Base-by-base conservation (phyloP, 225 moss, liverwort and hornwort species). In the Neckera pumila region DNA sequence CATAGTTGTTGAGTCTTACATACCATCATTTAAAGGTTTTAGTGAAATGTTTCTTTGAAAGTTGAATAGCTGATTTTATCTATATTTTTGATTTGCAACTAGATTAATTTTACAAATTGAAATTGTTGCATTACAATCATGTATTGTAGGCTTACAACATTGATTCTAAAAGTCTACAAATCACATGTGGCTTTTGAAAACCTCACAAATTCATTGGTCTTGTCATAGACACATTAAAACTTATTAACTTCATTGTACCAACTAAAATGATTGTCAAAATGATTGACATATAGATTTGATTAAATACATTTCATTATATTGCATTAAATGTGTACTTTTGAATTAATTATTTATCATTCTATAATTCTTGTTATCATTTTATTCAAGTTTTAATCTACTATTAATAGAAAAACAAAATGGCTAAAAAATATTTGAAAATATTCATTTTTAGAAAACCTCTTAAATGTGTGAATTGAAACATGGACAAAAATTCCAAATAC, bases 341-440 rank as follows among this genome's bases (percentile, higher is more conserved):
- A 56, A 56, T 2, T 6, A 20, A 67, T 20, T 28, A 17, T 71
- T 23, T 2, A 61, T 49, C 36, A 25, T 33, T 15, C 17, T 42
- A 57, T 71, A 5, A 26, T 47, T 73, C 12, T 12, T 45, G 3
- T 2, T 5, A 72, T 43, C 16, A 16, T 3, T 25, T 31, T 10
- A 31, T 71, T 34, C 10, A n/a, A n/a, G 0, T 34, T 51, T 8
- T 34, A 78, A 4, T 25, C 4, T 25, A 36, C 2, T 56, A 26
- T 26, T 17, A 51, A 26, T 8, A 10, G 20, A 43, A 47, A 42
- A 11, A 2, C 22, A 67, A 22, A 25, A 13, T 47, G 7, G 2
- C 2, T 2, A 19, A 4, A 49, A 33, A 7, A 21, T 27, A 20
- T 12, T 34, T 26, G 2, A 0, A 12, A 28, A 28, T 10, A 62